Conservation (phyloP, 2,329 filamentous ascomycete genomes). For the Aspergillus udagawae region DNA sequence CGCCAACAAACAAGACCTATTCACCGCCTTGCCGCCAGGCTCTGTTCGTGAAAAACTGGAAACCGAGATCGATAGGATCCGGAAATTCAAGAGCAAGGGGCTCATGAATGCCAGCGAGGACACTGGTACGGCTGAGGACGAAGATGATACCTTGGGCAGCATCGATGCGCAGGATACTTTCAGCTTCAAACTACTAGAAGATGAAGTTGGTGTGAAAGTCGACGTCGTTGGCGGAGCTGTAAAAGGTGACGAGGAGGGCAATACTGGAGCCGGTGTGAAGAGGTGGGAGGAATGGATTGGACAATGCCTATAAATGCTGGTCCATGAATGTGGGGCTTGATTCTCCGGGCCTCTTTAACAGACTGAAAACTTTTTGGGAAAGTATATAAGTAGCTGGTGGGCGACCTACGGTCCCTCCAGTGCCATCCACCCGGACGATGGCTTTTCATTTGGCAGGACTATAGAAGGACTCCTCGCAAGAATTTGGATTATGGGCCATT, state of each 20-base stretch:
- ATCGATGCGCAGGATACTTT: slow-evolving; percentile 75
- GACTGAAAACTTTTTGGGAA: not conserved
- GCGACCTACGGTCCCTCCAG: not conserved
- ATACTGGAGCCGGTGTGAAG: slow-evolving; percentile 65
- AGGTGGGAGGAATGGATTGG: slow-evolving; percentile 93
- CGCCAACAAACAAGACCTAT: slow-evolving; percentile 93
- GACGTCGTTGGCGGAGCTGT: slow-evolving; percentile 67
- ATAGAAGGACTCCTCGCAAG: not conserved
- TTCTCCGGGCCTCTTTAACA: not conserved
- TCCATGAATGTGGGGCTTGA: not conserved
- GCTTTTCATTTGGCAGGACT: not conserved
- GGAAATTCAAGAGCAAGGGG: slow-evolving; percentile 72
- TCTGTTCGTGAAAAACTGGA: slow-evolving; percentile 74
- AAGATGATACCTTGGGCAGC: slow-evolving; percentile 80
- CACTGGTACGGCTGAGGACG: slow-evolving; percentile 53
- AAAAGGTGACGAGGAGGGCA: slow-evolving; percentile 52
- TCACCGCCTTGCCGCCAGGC: slow-evolving; percentile 78
- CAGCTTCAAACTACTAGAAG: slow-evolving; percentile 74
- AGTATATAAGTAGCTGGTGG: not conserved
- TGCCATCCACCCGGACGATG: not conserved
- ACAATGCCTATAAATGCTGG: slow-evolving; percentile 55
- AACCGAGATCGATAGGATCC: slow-evolving; percentile 73
- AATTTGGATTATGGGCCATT: not conserved
- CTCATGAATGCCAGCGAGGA: slow-evolving; percentile 76
- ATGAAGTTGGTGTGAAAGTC: slow-evolving; percentile 70